These are phyloP conservation scores for Yarrowia divulgata DNA, from an alignment of 805 yeast species.

Conservation along the genomic window DNA sequence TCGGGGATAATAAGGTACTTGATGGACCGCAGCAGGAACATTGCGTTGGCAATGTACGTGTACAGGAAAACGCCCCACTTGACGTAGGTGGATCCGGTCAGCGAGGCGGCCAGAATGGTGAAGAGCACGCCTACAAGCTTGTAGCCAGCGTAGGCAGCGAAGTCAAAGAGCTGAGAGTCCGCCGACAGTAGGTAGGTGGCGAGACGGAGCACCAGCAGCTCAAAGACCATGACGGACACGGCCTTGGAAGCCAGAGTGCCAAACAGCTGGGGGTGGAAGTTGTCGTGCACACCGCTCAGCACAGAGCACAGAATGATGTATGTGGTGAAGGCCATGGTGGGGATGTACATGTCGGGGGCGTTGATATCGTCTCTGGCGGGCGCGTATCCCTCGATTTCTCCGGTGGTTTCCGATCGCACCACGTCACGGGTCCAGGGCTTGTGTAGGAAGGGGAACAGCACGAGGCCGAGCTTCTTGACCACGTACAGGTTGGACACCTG, in stretches of 20 bases:
- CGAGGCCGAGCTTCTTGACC: conserved; percentile 69
- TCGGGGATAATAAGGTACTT: conserved; percentile 72
- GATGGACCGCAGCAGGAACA: conserved; percentile 60
- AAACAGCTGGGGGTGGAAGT: conserved; percentile 90
- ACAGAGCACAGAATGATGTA: conserved; percentile 85
- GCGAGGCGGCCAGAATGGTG: conserved; percentile 49
- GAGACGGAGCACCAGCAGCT: conserved; percentile 74
- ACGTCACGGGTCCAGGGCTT: conserved; percentile 76
- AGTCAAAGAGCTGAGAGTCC: conserved; percentile 76
- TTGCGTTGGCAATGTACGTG: conserved; percentile 63
- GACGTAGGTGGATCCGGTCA: conserved; percentile 50
- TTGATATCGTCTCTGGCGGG: conserved; percentile 87
- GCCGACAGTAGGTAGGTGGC: conserved; percentile 83
- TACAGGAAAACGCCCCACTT: conserved; percentile 61
- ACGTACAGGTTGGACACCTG: conserved; percentile 92
- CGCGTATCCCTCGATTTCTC: conserved; percentile 59
- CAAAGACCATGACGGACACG: conserved; percentile 79
- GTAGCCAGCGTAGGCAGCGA: conserved; percentile 90
- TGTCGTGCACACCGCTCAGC: conserved; percentile 83
- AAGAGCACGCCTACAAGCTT: conserved; percentile 76
- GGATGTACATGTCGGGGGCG: conserved; percentile 96
- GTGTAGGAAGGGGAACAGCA: conserved; percentile 85
- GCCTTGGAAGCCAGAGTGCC: conserved; percentile 89
- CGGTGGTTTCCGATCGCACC: conserved; percentile 52
- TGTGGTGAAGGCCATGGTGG: conserved; percentile 90